Evolutionary conservation across 1,139 yeast species (phyloP).

Genomic region (Geotrichum candidum): DNA sequence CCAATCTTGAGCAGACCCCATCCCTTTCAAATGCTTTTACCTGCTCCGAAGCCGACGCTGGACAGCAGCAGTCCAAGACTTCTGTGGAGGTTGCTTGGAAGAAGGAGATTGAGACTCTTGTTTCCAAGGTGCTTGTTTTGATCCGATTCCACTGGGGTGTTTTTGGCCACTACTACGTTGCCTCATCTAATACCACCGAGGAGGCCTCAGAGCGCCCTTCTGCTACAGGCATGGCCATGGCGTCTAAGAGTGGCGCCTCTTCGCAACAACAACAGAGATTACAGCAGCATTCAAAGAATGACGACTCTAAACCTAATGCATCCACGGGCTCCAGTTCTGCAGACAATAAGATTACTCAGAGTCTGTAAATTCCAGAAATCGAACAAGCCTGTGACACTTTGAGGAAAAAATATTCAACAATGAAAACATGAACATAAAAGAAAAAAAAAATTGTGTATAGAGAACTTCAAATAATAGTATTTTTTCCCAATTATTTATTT

Average conservation of each 20-base stretch:
- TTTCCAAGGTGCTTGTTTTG: slow-evolving; percentile 50
- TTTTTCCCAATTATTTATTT: too few species aligned
- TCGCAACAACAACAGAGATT: background rate
- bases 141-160: slow-evolving; percentile 70
- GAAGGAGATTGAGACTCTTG: slow-evolving; percentile 10
- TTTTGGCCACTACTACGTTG: slow-evolving; percentile 43
- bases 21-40: slow-evolving; percentile 16
- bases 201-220: background rate
- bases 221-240: background rate
- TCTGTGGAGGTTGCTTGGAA: background rate
- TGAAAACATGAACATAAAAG: background rate
- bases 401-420: background rate
- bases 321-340: background rate
- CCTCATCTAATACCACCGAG: slow-evolving; percentile 11
- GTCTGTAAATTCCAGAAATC: background rate
- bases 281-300: background rate
- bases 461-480: background rate
- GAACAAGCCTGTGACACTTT: background rate
- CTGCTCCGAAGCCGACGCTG: background rate
- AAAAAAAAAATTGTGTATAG: background rate
- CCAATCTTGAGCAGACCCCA: slow-evolving; percentile 24
- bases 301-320: background rate
- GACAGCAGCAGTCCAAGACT: background rate
- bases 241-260: background rate
- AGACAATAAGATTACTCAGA: background rate